Percentiles rank a stretch among this genome's conserved stretches.
phyloP scores from a whole-genome alignment of 2,329 filamentous ascomycete genomes.

The Madurella fahalii region DNA sequence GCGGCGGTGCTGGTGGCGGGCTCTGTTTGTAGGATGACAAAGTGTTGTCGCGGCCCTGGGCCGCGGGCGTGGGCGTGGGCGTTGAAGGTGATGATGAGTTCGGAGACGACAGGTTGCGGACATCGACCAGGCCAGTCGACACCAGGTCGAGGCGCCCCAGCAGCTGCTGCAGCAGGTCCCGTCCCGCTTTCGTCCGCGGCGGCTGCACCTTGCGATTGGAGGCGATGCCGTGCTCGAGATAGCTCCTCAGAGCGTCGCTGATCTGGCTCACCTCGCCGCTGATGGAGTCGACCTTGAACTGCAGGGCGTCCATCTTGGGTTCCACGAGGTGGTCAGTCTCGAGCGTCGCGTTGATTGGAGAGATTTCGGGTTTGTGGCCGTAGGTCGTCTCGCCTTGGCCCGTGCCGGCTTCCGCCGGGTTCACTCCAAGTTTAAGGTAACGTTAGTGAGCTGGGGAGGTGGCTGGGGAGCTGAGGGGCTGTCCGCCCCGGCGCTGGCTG shows the following conservation, averaged over 20 bases:
- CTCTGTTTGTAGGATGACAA: slow-evolving; percentile 6
- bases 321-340: slow-evolving; percentile 16
- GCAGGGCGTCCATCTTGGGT: slow-evolving; percentile 25
- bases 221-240: slow-evolving; percentile 19
- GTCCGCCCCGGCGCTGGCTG: not conserved
- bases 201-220: slow-evolving; percentile 23
- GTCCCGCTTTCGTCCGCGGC: slow-evolving; percentile 22
- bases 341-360: slow-evolving; percentile 12
- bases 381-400: not conserved
- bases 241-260: slow-evolving; percentile 18
- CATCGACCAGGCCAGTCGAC: slow-evolving; percentile 10
- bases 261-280: slow-evolving; percentile 22
- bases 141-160: slow-evolving; percentile 22
- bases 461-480: not conserved
- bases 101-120: slow-evolving; percentile 11
- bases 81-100: slow-evolving; percentile 8
- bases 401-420: not conserved
- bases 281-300: slow-evolving; percentile 22
- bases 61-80: slow-evolving; percentile 1
- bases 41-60: slow-evolving; percentile 15
- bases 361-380: slow-evolving; percentile 2
- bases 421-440: not conserved
- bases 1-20: not conserved
- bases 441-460: not conserved
- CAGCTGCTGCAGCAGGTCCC: slow-evolving; percentile 21